Conservation (phyloP, 1,284 basidiomycete genomes). For the Puccinia novopanici region DNA sequence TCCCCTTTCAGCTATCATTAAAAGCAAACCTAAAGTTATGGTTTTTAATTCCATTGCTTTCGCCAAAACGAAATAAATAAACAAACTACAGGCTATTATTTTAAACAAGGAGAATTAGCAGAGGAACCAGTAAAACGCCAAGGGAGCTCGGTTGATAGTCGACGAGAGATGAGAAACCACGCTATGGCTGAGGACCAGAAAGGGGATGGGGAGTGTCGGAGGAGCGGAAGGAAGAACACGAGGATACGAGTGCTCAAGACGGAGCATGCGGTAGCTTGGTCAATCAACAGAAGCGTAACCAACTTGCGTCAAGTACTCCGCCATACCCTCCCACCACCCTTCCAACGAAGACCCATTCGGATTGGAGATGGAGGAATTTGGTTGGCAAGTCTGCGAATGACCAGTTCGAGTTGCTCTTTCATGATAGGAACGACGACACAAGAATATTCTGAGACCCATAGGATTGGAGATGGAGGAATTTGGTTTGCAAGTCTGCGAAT, state of each 20-base stretch:
- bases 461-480: slow-evolving; percentile 10
- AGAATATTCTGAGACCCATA: background rate
- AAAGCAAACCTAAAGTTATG: background rate
- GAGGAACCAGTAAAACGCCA: background rate
- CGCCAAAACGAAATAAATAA: background rate
- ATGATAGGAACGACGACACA: slow-evolving; percentile 7
- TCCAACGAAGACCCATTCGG: background rate
- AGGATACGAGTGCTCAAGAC: background rate
- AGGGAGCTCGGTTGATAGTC: background rate
- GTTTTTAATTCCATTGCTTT: background rate
- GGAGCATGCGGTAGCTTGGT: background rate
- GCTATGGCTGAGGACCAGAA: no score
- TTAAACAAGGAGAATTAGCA: background rate
- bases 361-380: slow-evolving; percentile 21
- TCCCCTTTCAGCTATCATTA: background rate
- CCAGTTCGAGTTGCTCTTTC: slow-evolving; percentile 22
- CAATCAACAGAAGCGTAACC: background rate
- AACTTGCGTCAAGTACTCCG: background rate
- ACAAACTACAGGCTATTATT: background rate
- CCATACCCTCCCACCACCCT: background rate
- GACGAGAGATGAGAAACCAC: background rate
- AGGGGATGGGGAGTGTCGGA: background rate
- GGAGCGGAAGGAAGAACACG: background rate
- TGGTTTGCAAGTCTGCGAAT: no score
- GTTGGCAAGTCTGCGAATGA: background rate